These are phyloP conservation scores for Hylodesmum podocarpum DNA, from an alignment of 306 rosid species.

Conservation along the genomic window DNA sequence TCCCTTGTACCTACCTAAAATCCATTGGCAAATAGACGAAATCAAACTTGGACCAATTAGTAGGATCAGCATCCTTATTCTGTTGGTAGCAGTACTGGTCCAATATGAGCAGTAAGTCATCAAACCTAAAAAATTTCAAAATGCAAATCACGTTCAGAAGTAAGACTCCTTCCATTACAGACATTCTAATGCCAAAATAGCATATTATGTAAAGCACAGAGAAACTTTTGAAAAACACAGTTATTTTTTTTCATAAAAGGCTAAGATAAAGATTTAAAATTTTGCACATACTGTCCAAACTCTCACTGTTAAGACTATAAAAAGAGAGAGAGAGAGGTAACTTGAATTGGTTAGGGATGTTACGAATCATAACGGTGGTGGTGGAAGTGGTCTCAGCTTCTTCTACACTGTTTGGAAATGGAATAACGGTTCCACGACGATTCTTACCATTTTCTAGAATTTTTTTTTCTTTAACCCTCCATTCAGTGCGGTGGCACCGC, in stretches of 20 bases:
- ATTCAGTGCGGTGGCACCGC: neutral
- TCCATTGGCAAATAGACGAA: constrained; percentile 67
- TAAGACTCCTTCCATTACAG: neutral
- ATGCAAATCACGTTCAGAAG: neutral
- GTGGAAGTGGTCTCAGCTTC: neutral
- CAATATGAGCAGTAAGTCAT: constrained; percentile 24
- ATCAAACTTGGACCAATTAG: constrained; percentile 31
- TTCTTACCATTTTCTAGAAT: neutral
- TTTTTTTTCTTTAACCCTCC: neutral
- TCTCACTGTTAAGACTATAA: too few relatives aligned
- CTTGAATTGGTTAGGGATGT: constrained; percentile 30
- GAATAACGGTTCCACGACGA: neutral
- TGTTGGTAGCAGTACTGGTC: constrained; percentile 26
- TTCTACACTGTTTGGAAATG: neutral
- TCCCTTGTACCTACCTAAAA: constrained; percentile 22
- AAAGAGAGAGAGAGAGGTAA: neutral
- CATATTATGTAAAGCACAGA: too few relatives aligned
- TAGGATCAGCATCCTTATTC: neutral
- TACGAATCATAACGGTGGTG: constrained; percentile 34
- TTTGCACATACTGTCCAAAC: too few relatives aligned
- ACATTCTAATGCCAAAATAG: neutral
- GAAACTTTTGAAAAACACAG: too few relatives aligned
- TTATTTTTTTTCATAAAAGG: too few relatives aligned
- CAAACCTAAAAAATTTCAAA: neutral
- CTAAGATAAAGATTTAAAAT: too few relatives aligned